Base-by-base conservation (phyloP, 2,329 filamentous ascomycete species). In the Aspergillus cejpii region DNA sequence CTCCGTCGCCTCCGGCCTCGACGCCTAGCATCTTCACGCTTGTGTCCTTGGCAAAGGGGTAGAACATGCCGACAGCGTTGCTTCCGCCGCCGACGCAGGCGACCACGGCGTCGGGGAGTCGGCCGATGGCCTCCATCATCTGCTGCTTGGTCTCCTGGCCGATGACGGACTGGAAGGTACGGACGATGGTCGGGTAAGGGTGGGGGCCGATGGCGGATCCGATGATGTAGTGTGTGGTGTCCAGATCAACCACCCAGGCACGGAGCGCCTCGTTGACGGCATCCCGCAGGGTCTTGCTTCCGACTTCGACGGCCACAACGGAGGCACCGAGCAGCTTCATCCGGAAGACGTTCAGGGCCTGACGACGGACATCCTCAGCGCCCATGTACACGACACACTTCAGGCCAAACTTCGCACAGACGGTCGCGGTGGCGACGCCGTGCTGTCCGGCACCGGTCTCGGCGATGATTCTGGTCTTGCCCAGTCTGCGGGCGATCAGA, bases 301-400 rank as follows among this genome's bases (percentile, higher is more conserved):
- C 92, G 37, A 90, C 87, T 65, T 96, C 89, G 37, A 98, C 92
- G 3, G 92, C 85, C 31, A 98, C 79, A 33, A 98, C 92, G 57
- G 85, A 85, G 39, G 92, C 92, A 48, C 92, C 92, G 5, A 98
- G 83, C 8, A 98, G 79, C 68, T 94, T 92, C 80, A 98, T 98
- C 36, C 92, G 85, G 80, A 98, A 98, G 29, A 98, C 92, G 68
- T 98, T 98, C 47, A 98, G 77, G 1, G 92, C 91, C 68, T 98
- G 92, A 57, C 92, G 83, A 47, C 92, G 85, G 41, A 97, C 92
- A 62, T 98, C 92, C 72, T 98, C 92, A 37, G 90, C 89, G 59
- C 92, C 92, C 92, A 98, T 98, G 72, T 90, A 98, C 44, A 98
- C 86, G 23, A 89, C 94, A 66, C 92, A 98, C 66, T 91, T 85